A percentile compares a stretch with the other conserved stretches of the same genome.
Conservation (phyloP, 1,139 yeast genomes). For the Geotrichum klebahnii region DNA sequence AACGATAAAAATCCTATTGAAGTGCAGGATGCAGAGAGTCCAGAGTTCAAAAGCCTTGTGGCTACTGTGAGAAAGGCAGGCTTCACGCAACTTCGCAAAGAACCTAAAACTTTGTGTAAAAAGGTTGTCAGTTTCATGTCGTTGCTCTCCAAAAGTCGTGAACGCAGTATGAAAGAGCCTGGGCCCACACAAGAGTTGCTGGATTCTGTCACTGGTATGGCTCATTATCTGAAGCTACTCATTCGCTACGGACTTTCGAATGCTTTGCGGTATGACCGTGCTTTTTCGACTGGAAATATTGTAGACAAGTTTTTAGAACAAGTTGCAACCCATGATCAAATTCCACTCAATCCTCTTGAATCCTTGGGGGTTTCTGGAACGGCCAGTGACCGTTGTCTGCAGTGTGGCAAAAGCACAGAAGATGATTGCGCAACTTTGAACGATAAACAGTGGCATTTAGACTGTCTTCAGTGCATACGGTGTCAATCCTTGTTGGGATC, state of each 20-base stretch:
- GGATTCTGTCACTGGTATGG: slow-evolving; percentile 83
- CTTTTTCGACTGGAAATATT: slow-evolving; percentile 56
- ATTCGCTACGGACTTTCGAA: slow-evolving; percentile 76
- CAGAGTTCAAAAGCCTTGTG: slow-evolving; percentile 18
- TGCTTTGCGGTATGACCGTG: slow-evolving; percentile 64
- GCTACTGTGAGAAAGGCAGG: slow-evolving; percentile 17
- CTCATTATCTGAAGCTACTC: slow-evolving; percentile 83
- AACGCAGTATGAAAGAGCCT: slow-evolving; percentile 29
- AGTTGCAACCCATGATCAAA: slow-evolving; percentile 47
- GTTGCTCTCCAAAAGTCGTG: slow-evolving; percentile 40
- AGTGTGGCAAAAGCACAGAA: slow-evolving; percentile 75
- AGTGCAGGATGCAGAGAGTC: slow-evolving; percentile 22
- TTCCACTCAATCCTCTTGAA: slow-evolving; percentile 44
- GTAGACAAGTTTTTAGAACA: slow-evolving; percentile 59
- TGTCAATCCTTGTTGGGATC: slow-evolving; percentile 22
- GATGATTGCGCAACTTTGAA: slow-evolving; percentile 65
- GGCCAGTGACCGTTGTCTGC: slow-evolving; percentile 73
- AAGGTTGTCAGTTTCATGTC: slow-evolving; percentile 45
- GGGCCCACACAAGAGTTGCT: slow-evolving; percentile 56
- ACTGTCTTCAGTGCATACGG: slow-evolving; percentile 61
- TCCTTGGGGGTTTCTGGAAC: slow-evolving; percentile 53
- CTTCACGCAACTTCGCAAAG: slow-evolving; percentile 49
- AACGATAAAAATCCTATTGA: slow-evolving; percentile 20
- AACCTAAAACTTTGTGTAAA: slow-evolving; percentile 76
- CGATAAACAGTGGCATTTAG: slow-evolving; percentile 73